Base-by-base conservation (phyloP, 306 rosid species). In the Trifolium repens region DNA sequence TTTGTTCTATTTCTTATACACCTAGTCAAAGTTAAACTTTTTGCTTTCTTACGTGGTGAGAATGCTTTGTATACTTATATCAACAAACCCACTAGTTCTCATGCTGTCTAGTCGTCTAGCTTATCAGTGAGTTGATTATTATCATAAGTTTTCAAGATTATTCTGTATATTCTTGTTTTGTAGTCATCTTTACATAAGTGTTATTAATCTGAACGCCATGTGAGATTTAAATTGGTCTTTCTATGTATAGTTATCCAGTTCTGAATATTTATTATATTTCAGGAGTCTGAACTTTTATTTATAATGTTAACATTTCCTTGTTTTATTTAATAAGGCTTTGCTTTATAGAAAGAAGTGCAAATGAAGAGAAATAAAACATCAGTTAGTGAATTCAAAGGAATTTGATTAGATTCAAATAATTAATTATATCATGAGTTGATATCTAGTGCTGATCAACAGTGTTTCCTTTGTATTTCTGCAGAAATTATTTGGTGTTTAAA, bases 401-500 rank as follows among this genome's bases (percentile, higher is more conserved):
- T 17, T 55, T 66, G 22, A 3, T 42, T 66, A 17, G 52, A 75
- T 53, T 39, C 19, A 10, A 68, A 35, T 61, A 42, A 59, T 22
- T 67, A 50, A 42, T 30, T 58, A 17, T 67, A 50, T 27, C 53
- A 39, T 40, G 68, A 67, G 22, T 71, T 64, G 26, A 57, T 77
- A 65, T 76, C 40, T 44, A 42, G 17, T 60, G 55, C 62, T 72
- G 68, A 77, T 42, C 9, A 15, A 55, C 49, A 16, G 59, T 68
- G 66, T 67, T 62, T 43, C 34, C 52, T 19, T 42, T 59, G 32
- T 72, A 43, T 78, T 53, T 52, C 27, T 73, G 83, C 86, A 82
- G 86, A 57, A 73, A 62, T 53, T 34, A 35, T 61, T 78, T 78
- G 4, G 26, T 69, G 77, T 26, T 26, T 43, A 74, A 67, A 73